Evolutionary conservation across 1,139 yeast species (phyloP), one percentile per base, ranked within the genome.

Genomic region (Blastobotrys indianensis): DNA sequence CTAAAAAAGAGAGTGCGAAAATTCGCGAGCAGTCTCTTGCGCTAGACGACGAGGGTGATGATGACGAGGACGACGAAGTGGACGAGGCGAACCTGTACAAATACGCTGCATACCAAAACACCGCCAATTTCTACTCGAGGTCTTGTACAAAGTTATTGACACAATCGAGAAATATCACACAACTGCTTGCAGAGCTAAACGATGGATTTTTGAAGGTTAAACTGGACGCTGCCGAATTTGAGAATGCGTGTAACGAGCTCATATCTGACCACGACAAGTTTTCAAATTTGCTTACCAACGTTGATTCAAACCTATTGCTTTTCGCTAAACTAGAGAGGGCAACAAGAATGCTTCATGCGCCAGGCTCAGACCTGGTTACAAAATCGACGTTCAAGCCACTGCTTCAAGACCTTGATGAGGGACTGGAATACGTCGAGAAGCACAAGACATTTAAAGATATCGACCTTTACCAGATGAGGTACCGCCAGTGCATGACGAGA

Each of bases 401-500:
- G 51, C 64, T 90, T 47, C 54, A 52, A 1, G 77, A 78, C 45
- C 68, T 90, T 44, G 95, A 87, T 58, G 67, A 65, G 8, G 82
- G 83, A 25, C 59, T 82, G 32, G 61, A 54, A 2, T 81, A 78
- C 56, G 68, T 79, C 6, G 67, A 69, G 12, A 59, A 59, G 1
- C 74, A 76, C 53, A 69, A 74, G 1, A 72, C 75, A 34, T 83
- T 83, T 57, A 80, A 76, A 58, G 95, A 88, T 49, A 71, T 80
- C 13, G 94, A 82, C 32, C 60, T 78, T 3, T 88, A 86, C 62
- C 75, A 75, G 39, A 77, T 82, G 54, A 74, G 92, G 50, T 86
- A 85, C 65, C 76, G 87, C 50, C 95, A 86, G 57, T 86, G 96
- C 59, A 74, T 88, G 76, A 82, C 94, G 1, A 75, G 96, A 50